These are phyloP conservation scores for Verbena officinalis DNA, from an alignment of 257 asterid genomes.

Conservation along the genomic window DNA sequence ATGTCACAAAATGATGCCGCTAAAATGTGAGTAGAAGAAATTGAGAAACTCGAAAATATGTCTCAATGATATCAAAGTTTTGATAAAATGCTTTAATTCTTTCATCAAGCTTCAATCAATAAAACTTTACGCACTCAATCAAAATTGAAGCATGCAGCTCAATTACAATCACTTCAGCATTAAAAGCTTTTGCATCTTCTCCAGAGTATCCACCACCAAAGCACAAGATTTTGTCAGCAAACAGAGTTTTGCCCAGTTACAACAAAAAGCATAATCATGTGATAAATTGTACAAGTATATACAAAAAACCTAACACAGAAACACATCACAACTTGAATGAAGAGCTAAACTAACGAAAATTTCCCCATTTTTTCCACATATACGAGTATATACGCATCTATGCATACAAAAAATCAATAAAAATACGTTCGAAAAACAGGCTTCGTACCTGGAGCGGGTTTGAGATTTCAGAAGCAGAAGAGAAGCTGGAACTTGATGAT, in stretches of 20 bases:
- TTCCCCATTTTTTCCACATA: not conserved
- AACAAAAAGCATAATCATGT: slow-evolving; percentile 5
- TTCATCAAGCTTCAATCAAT: slow-evolving; percentile 25
- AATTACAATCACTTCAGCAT: not conserved
- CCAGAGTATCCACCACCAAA: slow-evolving; percentile 26
- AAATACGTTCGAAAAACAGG: too few relatives aligned
- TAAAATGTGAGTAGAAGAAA: not conserved
- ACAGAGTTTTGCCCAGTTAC: not conserved
- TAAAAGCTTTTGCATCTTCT: slow-evolving; percentile 14
- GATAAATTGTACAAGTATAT: slow-evolving; percentile 2
- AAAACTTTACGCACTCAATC: slow-evolving; percentile 5
- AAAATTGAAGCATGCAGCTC: slow-evolving; percentile 11
- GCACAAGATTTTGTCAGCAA: slow-evolving; percentile 4
- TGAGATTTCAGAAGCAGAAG: slow-evolving; percentile 37
- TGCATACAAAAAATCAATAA: slow-evolving; percentile 10
- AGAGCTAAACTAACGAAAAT: slow-evolving; percentile 4
- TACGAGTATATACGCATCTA: not conserved
- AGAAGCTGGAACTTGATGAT: slow-evolving; percentile 23
- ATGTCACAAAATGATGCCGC: slow-evolving; percentile 8
- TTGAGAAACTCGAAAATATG: not conserved
- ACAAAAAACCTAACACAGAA: slow-evolving; percentile 10
- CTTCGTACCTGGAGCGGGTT: slow-evolving; percentile 22
- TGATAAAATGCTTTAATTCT: not conserved
- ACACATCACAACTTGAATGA: slow-evolving; percentile 11
- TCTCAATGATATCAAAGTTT: slow-evolving; percentile 8